A percentile compares a stretch with the other conserved stretches of the same genome.
These are phyloP conservation scores for Neopestalotiopsis sp. DNA, from an alignment of 2,329 filamentous ascomycete species.

Conservation along the genomic window DNA sequence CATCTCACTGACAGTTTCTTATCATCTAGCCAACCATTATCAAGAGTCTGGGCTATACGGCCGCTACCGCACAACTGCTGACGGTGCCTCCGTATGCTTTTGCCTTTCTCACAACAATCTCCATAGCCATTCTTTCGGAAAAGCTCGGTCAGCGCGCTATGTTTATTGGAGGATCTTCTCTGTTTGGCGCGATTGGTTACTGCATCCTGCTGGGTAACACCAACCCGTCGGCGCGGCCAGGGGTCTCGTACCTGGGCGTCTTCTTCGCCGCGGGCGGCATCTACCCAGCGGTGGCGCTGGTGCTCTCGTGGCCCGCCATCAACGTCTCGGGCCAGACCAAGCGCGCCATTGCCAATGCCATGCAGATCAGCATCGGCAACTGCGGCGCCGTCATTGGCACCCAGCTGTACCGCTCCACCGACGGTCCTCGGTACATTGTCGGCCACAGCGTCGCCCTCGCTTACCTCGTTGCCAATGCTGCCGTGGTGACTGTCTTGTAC, in stretches of 20 bases:
- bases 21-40: constrained; percentile 59
- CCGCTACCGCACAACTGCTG: constrained; percentile 60
- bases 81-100: constrained; percentile 70
- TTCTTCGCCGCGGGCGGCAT: constrained; percentile 71
- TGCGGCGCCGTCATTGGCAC: constrained; percentile 72
- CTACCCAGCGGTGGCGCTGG: constrained; percentile 68
- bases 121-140: constrained; percentile 66
- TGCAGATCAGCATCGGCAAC: constrained; percentile 77
- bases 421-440: constrained; percentile 67
- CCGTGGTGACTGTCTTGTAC: constrained; percentile 59
- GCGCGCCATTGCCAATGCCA: constrained; percentile 69
- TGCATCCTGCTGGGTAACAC: constrained; percentile 62
- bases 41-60: constrained; percentile 56
- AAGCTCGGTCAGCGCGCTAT: constrained; percentile 60
- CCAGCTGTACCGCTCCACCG: constrained; percentile 68
- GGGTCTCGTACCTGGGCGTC: constrained; percentile 64
- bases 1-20: constrained; percentile 10
- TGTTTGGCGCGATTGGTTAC: constrained; percentile 67
- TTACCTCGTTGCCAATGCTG: constrained; percentile 65
- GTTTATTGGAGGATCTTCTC: constrained; percentile 65
- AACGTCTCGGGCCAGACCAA: constrained; percentile 76
- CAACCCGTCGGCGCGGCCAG: constrained; percentile 52
- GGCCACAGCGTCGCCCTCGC: constrained; percentile 71
- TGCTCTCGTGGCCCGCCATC: constrained; percentile 73
- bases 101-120: constrained; percentile 64